Percentiles rank a stretch among this genome's conserved stretches.
phyloP scores from a whole-genome alignment of 106 monocot species.

The Apostasia ramifera region DNA sequence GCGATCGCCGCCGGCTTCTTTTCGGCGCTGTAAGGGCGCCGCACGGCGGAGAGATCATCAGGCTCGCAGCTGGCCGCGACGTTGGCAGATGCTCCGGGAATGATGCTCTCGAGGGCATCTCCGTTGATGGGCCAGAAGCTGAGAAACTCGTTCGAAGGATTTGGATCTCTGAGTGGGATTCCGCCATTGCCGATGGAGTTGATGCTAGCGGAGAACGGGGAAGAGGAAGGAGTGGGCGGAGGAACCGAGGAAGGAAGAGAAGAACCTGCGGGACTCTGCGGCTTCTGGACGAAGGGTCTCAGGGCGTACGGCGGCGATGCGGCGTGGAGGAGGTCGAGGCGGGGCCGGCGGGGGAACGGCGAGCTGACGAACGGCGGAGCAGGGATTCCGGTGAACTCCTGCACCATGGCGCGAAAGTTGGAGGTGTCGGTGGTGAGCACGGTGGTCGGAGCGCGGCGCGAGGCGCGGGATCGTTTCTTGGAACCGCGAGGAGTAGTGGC shows the following conservation, averaged over 20 bases:
- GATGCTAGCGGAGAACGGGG: slow-evolving; percentile 1
- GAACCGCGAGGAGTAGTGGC: slow-evolving; percentile 5
- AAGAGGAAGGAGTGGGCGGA: neutral
- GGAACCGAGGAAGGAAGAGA: neutral
- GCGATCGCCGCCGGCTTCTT: neutral
- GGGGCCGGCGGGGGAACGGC: slow-evolving; percentile 16
- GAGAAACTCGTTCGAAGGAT: neutral
- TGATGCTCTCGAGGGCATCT: neutral
- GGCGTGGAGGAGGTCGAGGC: slow-evolving; percentile 24
- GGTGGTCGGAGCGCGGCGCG: slow-evolving; percentile 48
- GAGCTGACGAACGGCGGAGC: slow-evolving; percentile 30
- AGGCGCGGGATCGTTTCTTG: slow-evolving; percentile 51
- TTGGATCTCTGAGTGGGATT: too few relatives aligned
- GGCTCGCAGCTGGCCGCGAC: neutral
- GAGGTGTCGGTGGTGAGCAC: slow-evolving; percentile 57
- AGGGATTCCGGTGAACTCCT: slow-evolving; percentile 63
- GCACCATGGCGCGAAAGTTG: slow-evolving; percentile 73
- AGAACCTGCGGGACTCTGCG: neutral
- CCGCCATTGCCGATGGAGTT: neutral
- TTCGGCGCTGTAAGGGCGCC: neutral
- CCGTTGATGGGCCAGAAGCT: neutral
- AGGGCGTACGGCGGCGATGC: neutral
- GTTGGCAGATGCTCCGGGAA: neutral
- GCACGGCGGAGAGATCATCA: neutral
- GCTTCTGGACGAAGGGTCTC: neutral